Percentiles rank a stretch among this genome's conserved stretches.
These are phyloP conservation scores for Lagenidium giganteum DNA, from an alignment of 352 stramenopile species.

Conservation along the genomic window DNA sequence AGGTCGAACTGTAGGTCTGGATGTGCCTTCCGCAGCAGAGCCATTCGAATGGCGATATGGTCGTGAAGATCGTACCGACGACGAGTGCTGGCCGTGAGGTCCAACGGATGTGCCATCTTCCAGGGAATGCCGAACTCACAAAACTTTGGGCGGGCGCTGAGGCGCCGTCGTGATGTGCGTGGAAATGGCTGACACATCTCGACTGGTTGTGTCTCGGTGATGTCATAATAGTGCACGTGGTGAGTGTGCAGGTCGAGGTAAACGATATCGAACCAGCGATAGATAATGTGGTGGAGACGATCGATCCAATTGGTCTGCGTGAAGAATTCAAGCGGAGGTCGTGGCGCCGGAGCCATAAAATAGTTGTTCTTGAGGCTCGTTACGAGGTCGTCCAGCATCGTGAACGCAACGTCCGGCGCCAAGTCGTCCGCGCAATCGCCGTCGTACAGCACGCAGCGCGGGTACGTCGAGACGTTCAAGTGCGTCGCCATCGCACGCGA, in stretches of 20 bases:
- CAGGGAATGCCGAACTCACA: slow-evolving; percentile 12
- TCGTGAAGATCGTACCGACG: too few species aligned
- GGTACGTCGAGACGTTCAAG: slow-evolving; percentile 12
- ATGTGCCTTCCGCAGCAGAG: slow-evolving; percentile 7
- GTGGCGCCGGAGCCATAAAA: neutral
- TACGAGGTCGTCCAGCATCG: slow-evolving; percentile 30
- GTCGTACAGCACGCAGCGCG: slow-evolving; percentile 23
- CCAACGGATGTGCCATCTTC: slow-evolving; percentile 1
- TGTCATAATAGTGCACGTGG: slow-evolving; percentile 4
- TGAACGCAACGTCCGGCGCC: slow-evolving; percentile 19
- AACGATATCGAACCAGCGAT: neutral
- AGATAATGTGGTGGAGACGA: slow-evolving; percentile 24
- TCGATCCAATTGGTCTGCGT: slow-evolving; percentile 26
- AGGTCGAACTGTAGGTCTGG: slow-evolving; percentile 10
- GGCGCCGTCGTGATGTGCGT: neutral
- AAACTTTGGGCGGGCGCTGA: slow-evolving; percentile 5
- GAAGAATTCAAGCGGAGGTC: slow-evolving; percentile 8
- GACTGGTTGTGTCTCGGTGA: too few species aligned
- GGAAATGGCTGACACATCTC: too few species aligned
- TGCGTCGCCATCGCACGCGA: slow-evolving; percentile 6
- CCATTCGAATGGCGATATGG: slow-evolving; percentile 15
- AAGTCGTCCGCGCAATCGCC: slow-evolving; percentile 9
- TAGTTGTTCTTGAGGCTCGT: slow-evolving; percentile 6
- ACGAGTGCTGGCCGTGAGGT: too few species aligned
- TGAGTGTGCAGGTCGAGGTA: slow-evolving; percentile 10